Percentiles rank a stretch among this genome's conserved stretches.
Conservation (phyloP, 306 rosid genomes). For the Comarum palustre region DNA sequence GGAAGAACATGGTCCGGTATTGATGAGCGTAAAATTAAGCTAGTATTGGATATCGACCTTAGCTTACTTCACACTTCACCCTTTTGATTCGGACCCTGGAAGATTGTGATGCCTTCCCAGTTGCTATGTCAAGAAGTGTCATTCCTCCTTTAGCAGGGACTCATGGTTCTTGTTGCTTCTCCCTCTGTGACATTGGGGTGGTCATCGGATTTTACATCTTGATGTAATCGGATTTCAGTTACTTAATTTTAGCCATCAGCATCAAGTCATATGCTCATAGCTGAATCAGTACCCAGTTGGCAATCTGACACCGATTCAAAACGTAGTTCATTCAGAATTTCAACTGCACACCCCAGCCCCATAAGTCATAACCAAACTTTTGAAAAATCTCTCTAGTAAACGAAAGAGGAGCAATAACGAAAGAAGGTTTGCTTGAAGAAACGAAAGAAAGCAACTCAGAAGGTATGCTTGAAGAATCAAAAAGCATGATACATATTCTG, state of each 20-base stretch:
- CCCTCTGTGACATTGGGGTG: background rate
- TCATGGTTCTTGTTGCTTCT: background rate
- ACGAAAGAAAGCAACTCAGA: background rate
- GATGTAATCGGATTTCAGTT: background rate
- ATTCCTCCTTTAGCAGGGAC: background rate
- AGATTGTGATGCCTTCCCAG: background rate
- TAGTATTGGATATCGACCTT: background rate
- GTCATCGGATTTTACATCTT: background rate
- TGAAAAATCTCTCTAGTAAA: background rate
- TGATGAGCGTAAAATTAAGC: background rate
- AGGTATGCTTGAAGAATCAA: background rate
- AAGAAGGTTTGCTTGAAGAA: background rate
- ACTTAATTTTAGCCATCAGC: background rate
- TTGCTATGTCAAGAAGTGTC: background rate
- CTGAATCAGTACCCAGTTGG: background rate
- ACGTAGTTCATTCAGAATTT: too few relatives aligned
- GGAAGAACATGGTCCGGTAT: background rate
- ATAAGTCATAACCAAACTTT: background rate
- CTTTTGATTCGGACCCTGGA: background rate
- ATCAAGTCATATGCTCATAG: background rate
- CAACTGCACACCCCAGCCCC: background rate
- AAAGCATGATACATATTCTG: background rate
- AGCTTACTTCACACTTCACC: background rate
- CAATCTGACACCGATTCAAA: background rate
- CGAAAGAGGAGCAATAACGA: too few relatives aligned